Evolutionary conservation across 129 eudicot species (phyloP).

Genomic region (Escallonia rubra): DNA sequence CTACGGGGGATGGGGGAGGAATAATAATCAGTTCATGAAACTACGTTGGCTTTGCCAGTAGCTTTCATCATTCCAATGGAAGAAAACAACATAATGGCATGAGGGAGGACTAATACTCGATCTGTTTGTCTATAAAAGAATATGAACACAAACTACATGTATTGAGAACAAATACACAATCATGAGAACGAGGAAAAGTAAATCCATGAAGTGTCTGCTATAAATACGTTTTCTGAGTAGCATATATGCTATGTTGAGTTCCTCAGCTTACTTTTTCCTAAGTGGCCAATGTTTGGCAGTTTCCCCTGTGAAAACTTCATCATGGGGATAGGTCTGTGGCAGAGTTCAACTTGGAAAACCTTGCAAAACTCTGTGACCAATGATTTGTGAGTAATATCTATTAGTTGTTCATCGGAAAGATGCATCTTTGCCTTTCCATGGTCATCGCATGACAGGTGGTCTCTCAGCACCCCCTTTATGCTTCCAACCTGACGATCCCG

Average conservation of each 20-base stretch:
- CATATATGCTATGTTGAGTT: not conserved
- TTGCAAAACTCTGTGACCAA: conserved; percentile 59
- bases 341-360: conserved; percentile 64
- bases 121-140: too few relatives aligned
- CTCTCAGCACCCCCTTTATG: conserved; percentile 48
- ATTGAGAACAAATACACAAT: too few relatives aligned
- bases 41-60: too few relatives aligned
- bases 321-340: conserved; percentile 13
- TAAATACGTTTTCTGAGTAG: too few relatives aligned
- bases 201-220: too few relatives aligned
- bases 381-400: conserved; percentile 48
- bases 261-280: not conserved
- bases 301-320: not conserved
- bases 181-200: too few relatives aligned
- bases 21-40: too few relatives aligned
- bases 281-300: not conserved
- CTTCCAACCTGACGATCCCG: conserved; percentile 75
- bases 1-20: too few relatives aligned
- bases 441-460: conserved; percentile 8
- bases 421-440: not conserved
- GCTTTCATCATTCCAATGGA: too few relatives aligned
- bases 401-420: conserved; percentile 39
- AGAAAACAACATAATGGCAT: too few relatives aligned
- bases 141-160: too few relatives aligned
- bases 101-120: too few relatives aligned